A percentile compares a stretch with the other conserved stretches of the same genome.
phyloP scores from a whole-genome alignment of 2,329 filamentous ascomycete species.

The Pyricularia sp. region DNA sequence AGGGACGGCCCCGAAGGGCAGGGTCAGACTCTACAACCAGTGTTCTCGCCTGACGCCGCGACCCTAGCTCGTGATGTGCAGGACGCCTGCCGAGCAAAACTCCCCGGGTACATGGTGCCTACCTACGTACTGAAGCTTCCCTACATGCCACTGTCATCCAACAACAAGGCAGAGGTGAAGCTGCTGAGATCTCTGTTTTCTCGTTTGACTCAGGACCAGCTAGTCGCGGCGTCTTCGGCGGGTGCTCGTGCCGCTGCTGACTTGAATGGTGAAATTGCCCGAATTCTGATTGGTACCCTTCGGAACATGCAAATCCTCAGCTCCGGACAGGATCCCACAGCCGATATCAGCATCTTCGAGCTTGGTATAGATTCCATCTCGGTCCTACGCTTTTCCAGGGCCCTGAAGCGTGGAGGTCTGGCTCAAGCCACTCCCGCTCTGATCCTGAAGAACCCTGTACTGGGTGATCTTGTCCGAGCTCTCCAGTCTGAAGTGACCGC shows the following conservation, averaged over 20 bases:
- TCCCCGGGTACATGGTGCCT: constrained; percentile 84
- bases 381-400: constrained; percentile 54
- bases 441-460: constrained; percentile 49
- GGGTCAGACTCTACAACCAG: not conserved
- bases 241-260: not conserved
- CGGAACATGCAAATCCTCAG: constrained; percentile 35
- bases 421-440: constrained; percentile 45
- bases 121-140: constrained; percentile 65
- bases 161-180: constrained; percentile 79
- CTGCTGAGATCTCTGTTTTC: constrained; percentile 54
- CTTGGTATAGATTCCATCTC: constrained; percentile 83
- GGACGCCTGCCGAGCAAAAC: constrained; percentile 50
- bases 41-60: constrained; percentile 8
- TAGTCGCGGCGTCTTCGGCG: not conserved
- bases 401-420: constrained; percentile 52
- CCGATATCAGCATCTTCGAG: constrained; percentile 63
- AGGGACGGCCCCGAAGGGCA: not conserved
- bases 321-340: constrained; percentile 27
- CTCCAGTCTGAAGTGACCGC: constrained; percentile 14
- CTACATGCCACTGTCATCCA: constrained; percentile 65
- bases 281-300: constrained; percentile 39
- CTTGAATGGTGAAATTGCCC: constrained; percentile 16
- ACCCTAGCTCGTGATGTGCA: constrained; percentile 33
- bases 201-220: constrained; percentile 41
- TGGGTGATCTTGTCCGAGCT: constrained; percentile 31